phyloP scores from a whole-genome alignment of 257 asterid species.

The Solanum chmielewskii region DNA sequence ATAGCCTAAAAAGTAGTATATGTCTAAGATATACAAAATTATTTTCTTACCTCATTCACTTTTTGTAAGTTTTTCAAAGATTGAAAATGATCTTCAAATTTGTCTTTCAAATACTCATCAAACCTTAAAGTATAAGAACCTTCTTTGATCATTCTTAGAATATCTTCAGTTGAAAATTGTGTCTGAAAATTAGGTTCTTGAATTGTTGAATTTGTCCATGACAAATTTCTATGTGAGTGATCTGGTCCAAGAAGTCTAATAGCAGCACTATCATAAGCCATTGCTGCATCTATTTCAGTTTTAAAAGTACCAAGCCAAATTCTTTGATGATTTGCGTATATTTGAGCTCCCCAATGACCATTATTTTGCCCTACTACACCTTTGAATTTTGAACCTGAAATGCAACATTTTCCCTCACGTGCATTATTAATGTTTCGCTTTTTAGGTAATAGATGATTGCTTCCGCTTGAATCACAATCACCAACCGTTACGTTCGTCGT shows the following conservation, averaged over 20 bases:
- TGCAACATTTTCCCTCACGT: not conserved
- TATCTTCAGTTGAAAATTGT: conserved; percentile 24
- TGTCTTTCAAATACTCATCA: conserved; percentile 19
- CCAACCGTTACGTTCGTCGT: not conserved
- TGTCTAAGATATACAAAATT: not conserved
- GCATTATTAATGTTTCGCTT: conserved; percentile 10
- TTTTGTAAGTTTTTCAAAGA: not conserved
- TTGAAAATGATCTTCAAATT: not conserved
- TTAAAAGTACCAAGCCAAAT: conserved; percentile 70
- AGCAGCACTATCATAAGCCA: conserved; percentile 65
- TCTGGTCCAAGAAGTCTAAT: conserved; percentile 30
- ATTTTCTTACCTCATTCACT: not conserved
- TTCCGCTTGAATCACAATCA: conserved; percentile 22
- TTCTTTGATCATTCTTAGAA: conserved; percentile 56
- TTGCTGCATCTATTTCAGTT: conserved; percentile 55
- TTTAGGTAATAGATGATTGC: not conserved
- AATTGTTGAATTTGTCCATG: conserved; percentile 26
- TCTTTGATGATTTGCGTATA: conserved; percentile 43
- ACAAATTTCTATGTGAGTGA: conserved; percentile 29
- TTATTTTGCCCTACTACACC: conserved; percentile 61
- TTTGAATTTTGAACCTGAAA: conserved; percentile 34
- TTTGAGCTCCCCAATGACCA: conserved; percentile 87
- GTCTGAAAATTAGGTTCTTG: conserved; percentile 38
- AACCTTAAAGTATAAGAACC: conserved; percentile 45
- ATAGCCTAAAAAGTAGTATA: not conserved